These are phyloP conservation scores for Scleroderma bovista DNA, from an alignment of 768 basidiomycete genomes.

Conservation along the genomic window DNA sequence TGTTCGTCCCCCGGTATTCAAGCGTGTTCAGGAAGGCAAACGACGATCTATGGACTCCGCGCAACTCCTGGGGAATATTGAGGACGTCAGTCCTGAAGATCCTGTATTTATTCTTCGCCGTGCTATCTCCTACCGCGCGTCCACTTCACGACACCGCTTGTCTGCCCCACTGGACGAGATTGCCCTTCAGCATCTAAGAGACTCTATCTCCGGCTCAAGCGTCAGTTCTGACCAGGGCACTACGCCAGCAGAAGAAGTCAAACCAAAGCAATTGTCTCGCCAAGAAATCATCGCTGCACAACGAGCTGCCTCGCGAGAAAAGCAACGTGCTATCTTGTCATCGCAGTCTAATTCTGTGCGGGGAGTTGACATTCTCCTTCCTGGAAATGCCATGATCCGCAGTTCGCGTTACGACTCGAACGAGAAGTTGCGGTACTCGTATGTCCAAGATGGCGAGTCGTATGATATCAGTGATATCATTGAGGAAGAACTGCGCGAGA, in stretches of 20 bases:
- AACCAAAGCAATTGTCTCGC: conserved; percentile 46
- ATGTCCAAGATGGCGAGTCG: conserved; percentile 88
- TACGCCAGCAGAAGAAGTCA: conserved; percentile 29
- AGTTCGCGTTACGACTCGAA: conserved; percentile 69
- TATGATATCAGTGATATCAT: conserved; percentile 93
- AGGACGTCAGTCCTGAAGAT: conserved; percentile 78
- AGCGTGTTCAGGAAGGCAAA: conserved; percentile 56
- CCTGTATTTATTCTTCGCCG: conserved; percentile 89
- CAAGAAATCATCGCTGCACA: conserved; percentile 95
- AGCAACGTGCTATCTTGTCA: conserved; percentile 78
- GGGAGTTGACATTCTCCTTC: conserved; percentile 84
- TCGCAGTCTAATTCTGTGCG: conserved; percentile 80
- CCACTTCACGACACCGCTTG: conserved; percentile 62
- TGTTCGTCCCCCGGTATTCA: conserved; percentile 65
- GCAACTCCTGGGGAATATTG: conserved; percentile 58
- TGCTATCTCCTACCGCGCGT: conserved; percentile 66
- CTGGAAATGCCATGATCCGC: conserved; percentile 79
- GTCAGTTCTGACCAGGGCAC: conserved; percentile 40
- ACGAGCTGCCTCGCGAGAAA: conserved; percentile 79
- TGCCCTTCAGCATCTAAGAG: conserved; percentile 66
- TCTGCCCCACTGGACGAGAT: conserved; percentile 82
- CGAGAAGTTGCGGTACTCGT: conserved; percentile 87
- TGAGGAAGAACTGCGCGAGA: conserved; percentile 79
- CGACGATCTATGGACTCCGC: conserved; percentile 85
- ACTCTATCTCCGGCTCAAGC: conserved; percentile 56